Evolutionary conservation across 2,329 filamentous ascomycete species (phyloP).

Genomic region (Elsinoe fawcettii): DNA sequence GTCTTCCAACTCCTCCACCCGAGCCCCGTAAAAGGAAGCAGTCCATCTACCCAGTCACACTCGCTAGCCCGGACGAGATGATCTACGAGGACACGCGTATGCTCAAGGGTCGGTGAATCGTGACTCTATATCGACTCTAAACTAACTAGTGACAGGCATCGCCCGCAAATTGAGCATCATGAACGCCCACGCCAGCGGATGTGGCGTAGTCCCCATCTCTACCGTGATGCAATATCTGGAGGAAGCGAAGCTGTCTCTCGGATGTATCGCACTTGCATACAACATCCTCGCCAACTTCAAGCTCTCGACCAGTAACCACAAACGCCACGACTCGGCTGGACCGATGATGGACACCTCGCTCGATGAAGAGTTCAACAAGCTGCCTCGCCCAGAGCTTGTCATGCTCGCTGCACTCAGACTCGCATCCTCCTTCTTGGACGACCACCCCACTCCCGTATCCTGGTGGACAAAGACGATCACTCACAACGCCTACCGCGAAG

Average conservation of each 20-base stretch:
- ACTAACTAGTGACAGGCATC: slow-evolving; percentile 3
- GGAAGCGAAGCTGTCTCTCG: slow-evolving; percentile 23
- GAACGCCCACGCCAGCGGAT: slow-evolving; percentile 15
- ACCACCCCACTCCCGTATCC: slow-evolving; percentile 20
- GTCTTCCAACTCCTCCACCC: slow-evolving; percentile 26
- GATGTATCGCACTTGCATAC: slow-evolving; percentile 25
- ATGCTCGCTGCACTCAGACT: slow-evolving; percentile 24
- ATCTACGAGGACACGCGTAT: slow-evolving; percentile 18
- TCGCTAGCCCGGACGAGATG: slow-evolving; percentile 20
- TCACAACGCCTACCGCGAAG: slow-evolving; percentile 18
- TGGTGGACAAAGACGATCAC: slow-evolving; percentile 24
- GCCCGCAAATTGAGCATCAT: slow-evolving; percentile 8
- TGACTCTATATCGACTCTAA: background rate
- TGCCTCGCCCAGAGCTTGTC: slow-evolving; percentile 19
- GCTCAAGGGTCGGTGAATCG: background rate
- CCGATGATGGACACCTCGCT: slow-evolving; percentile 14
- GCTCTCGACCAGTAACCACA: slow-evolving; percentile 9
- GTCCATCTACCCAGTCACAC: slow-evolving; percentile 9
- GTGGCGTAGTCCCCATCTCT: slow-evolving; percentile 17
- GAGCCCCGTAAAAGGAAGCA: slow-evolving; percentile 18
- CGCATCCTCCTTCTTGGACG: slow-evolving; percentile 24
- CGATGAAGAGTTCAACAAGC: background rate
- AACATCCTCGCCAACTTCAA: slow-evolving; percentile 24
- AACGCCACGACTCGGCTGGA: slow-evolving; percentile 16
- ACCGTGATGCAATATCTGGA: slow-evolving; percentile 23